Base-by-base conservation (phyloP, 1,139 yeast species). In the Yamadazyma taylorii region DNA sequence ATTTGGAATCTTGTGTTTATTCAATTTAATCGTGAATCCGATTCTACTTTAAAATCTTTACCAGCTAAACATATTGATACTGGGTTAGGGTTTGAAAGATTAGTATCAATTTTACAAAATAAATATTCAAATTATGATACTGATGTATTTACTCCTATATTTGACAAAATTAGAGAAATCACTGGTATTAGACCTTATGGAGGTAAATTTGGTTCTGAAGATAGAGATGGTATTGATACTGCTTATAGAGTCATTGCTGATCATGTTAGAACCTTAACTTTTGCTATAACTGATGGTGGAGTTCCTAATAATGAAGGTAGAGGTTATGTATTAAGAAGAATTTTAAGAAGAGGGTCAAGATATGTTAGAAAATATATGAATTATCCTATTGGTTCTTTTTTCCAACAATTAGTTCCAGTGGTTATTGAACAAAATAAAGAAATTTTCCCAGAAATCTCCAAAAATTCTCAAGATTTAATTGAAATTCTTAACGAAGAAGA, bases 231-330 rank as follows among this genome's bases (percentile, higher is more conserved):
- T 57, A 80, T 92, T 48, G 99, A 92, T 60, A 92, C 97, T 35
- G 97, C 98, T 40, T 92, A 94, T 71, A 80, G 99, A 65, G 98
- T 92, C 32, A 78, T 92, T 55, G 98, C 98, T 40, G 99, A 92
- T 65, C 99, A 92, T 61, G 97, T 92, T 31, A 82, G 99, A 69
- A 92, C 99, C 23, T 75, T 94, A 58, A 87, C 96, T 3, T 87
- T 92, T 63, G 97, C 99, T 38, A 77, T 92, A 47, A 86, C 96
- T 35, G 99, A 92, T 63, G 99, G 99, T 54, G 98, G 98, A 55
- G 97, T 94, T 40, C 99, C 99, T 56, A 92, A 92, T 67, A 92
- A 90, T 58, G 98, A 92, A 61, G 99, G 99, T 54, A 85, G 98
- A 69, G 99, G 99, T 51, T 92, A 92, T 56, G 99, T 92, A 28